Evolutionary conservation across 1,139 yeast genomes (phyloP).

Genomic region (Kodamaea alishanica): DNA sequence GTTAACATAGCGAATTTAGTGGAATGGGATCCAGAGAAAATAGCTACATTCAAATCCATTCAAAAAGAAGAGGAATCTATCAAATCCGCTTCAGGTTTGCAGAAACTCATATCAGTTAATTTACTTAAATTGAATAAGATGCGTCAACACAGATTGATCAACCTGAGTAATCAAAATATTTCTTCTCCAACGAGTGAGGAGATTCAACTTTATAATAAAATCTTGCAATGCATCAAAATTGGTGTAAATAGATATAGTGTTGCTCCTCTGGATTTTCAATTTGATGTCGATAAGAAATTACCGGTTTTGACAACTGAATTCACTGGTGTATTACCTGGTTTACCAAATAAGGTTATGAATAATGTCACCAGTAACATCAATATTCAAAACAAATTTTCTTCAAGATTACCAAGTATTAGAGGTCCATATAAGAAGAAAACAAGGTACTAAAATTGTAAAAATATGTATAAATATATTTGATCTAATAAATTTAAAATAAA

Average conservation of each 20-base stretch:
- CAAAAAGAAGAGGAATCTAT: slow-evolving; percentile 26
- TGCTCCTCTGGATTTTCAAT: slow-evolving; percentile 28
- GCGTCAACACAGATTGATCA: slow-evolving; percentile 55
- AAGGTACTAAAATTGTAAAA: slow-evolving; percentile 13
- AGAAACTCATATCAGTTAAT: slow-evolving; percentile 53
- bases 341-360: slow-evolving; percentile 20
- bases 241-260: slow-evolving; percentile 29
- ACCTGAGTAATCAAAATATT: slow-evolving; percentile 27
- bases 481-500: slow-evolving; percentile 3
- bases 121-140: slow-evolving; percentile 57
- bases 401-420: slow-evolving; percentile 40
- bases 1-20: slow-evolving; percentile 33
- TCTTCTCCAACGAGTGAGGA: slow-evolving; percentile 30
- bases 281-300: slow-evolving; percentile 40
- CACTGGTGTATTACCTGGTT: slow-evolving; percentile 76
- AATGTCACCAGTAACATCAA: slow-evolving; percentile 11
- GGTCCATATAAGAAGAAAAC: slow-evolving; percentile 41
- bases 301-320: slow-evolving; percentile 76
- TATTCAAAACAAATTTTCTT: slow-evolving; percentile 7
- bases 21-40: slow-evolving; percentile 36
- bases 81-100: slow-evolving; percentile 31
- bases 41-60: slow-evolving; percentile 24
- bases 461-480: background rate
- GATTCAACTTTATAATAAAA: slow-evolving; percentile 40
- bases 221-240: slow-evolving; percentile 29